Percentiles rank a stretch among this genome's conserved stretches.
Evolutionary conservation across 345 rosid species (phyloP).

Genomic region (Brassica nigra): DNA sequence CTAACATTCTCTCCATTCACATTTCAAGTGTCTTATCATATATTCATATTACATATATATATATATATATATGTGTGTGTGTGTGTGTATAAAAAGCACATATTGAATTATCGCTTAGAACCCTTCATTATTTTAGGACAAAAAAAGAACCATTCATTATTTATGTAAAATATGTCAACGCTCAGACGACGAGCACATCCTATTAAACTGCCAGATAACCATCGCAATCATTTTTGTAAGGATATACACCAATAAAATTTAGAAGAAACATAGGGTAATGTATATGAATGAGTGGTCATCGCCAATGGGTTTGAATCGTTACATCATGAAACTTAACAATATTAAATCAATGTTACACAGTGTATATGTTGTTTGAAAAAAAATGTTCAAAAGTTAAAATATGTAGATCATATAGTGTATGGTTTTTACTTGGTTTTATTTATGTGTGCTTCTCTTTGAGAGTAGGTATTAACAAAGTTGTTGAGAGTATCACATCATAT

Average conservation of each 20-base stretch:
- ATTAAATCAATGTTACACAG: neutral
- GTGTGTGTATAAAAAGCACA: too few relatives aligned
- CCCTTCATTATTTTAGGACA: neutral
- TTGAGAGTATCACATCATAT: conserved; percentile 37
- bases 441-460: conserved; percentile 4
- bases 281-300: too few relatives aligned
- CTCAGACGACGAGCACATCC: neutral
- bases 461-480: conserved; percentile 35
- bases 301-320: neutral
- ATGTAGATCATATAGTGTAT: neutral
- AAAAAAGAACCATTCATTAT: too few relatives aligned
- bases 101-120: neutral
- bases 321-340: neutral
- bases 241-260: neutral
- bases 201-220: neutral
- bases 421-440: neutral
- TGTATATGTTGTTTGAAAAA: neutral
- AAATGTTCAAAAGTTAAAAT: neutral
- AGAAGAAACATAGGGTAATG: too few relatives aligned
- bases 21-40: neutral
- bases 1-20: conserved; percentile 9
- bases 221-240: neutral
- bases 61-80: too few relatives aligned
- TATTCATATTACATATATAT: neutral
- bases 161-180: neutral